These are phyloP conservation scores for Dioscorea dumetorum DNA, from an alignment of 106 monocot species.

Conservation along the genomic window DNA sequence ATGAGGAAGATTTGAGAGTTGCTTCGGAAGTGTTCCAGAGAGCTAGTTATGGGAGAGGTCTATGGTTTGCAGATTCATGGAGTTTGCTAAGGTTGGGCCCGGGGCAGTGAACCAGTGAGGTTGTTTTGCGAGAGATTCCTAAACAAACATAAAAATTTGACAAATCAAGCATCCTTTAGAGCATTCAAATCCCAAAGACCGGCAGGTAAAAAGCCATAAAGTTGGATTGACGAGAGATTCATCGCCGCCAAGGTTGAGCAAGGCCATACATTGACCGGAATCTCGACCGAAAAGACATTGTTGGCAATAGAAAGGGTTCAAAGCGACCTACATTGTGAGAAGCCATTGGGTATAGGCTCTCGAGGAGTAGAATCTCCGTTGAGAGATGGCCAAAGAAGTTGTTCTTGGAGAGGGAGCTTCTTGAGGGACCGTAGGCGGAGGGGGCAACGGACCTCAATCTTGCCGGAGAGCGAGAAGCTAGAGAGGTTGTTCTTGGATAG, in stretches of 20 bases:
- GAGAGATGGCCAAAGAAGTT: conserved; percentile 59
- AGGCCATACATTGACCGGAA: conserved; percentile 43
- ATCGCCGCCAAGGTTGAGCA: conserved; percentile 60
- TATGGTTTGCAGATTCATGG: conserved; percentile 46
- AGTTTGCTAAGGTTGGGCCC: conserved; percentile 39
- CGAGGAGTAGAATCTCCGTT: conserved; percentile 35
- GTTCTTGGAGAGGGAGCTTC: conserved; percentile 41
- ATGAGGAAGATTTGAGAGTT: conserved; percentile 51
- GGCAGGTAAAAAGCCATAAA: conserved; percentile 44
- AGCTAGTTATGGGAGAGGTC: conserved; percentile 63
- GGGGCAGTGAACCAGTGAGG: conserved; percentile 62
- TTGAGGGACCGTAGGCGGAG: conserved; percentile 61
- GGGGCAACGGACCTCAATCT: conserved; percentile 45
- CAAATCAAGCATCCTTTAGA: conserved; percentile 52
- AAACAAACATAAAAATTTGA: conserved; percentile 32
- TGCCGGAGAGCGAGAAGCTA: conserved; percentile 54
- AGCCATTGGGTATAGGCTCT: conserved; percentile 54
- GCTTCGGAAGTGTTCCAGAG: conserved; percentile 61
- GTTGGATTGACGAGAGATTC: conserved; percentile 50
- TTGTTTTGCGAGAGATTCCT: conserved; percentile 69
- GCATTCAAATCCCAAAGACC: conserved; percentile 62
- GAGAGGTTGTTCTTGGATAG: too few species aligned
- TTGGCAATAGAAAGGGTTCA: conserved; percentile 42
- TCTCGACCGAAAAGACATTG: conserved; percentile 39
- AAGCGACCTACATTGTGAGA: conserved; percentile 52